Evolutionary conservation across 2,329 filamentous ascomycete species (phyloP), one percentile per base, ranked within the genome.

Genomic region (Boeremia exigua): DNA sequence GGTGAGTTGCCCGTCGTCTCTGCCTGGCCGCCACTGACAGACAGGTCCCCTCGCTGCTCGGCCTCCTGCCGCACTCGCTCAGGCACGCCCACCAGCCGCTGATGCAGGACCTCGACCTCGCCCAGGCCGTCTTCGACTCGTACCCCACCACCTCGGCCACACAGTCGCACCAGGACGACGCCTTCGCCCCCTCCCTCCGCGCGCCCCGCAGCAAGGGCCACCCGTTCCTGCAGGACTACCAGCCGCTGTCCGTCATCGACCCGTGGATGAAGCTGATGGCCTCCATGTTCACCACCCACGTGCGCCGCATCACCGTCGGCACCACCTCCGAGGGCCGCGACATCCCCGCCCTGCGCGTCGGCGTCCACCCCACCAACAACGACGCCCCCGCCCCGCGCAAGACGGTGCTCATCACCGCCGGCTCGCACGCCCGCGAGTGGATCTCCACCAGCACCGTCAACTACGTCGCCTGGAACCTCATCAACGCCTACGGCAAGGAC

Each of bases 381-480:
- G 69, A 82, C 27, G 75, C 77, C 2, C 69, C 75, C 4, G 68
- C 71, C 11, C 82, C 80, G 5, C 86, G 90, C 45, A 91, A 91
- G 73, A 94, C 91, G 0, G 86, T 96, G 53, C 80, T 96, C 46
- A 81, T 99, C 17, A 88, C 88, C 4, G 95, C 92, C 49, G 94
- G 94, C 44, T 82, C 90, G n/a, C 95, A 98, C 75, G 94, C 93
- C 3, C 86, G 95, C 33, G 95, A 99, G 80, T 99, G 95, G 95
- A 96, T 99, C 62, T 91, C 92, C 42, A 92, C 89, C 0, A 95
- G 89, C 68, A 96, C 92, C 0, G 91, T 96, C 48, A 96, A 89
- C 67, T 98, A 96, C 68, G 80, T 96, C 28, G 92, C 94, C 9
- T 96, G 95, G 85, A 90, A 86, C 14, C 82, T 98, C 43, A 90